A percentile compares a stretch with the other conserved stretches of the same genome.
Conservation (phyloP, 257 asterid genomes). For the Paulownia fortunei region DNA sequence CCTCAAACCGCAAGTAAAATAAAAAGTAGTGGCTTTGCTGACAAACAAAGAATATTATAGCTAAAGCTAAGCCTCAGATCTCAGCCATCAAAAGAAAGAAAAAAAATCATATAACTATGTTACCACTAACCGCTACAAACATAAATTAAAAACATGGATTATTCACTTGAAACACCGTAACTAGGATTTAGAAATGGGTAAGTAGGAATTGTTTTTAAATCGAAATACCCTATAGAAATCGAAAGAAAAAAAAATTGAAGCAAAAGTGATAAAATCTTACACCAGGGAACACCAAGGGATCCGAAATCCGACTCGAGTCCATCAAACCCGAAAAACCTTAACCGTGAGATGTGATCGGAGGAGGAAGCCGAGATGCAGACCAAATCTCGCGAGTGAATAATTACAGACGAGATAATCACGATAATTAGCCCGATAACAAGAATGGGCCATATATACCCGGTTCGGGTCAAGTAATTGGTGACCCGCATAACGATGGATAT, state of each 20-base stretch:
- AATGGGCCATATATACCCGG: constrained; percentile 79
- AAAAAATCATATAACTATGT: not conserved
- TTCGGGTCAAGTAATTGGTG: constrained; percentile 71
- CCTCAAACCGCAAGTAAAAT: constrained; percentile 20
- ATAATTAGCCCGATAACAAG: constrained; percentile 55
- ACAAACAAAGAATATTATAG: constrained; percentile 28
- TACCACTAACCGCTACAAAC: not conserved
- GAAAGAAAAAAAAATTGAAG: not conserved
- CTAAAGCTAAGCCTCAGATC: constrained; percentile 26
- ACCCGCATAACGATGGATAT: constrained; percentile 47
- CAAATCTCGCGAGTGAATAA: constrained; percentile 71
- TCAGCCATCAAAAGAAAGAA: not conserved
- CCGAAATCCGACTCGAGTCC: constrained; percentile 87
- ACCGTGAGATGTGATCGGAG: constrained; percentile 74
- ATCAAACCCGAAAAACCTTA: constrained; percentile 81
- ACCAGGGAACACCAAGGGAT: constrained; percentile 98
- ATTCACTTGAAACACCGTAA: not conserved
- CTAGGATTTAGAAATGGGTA: not conserved
- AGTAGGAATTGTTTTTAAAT: not conserved
- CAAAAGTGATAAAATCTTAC: constrained; percentile 50
- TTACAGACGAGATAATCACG: constrained; percentile 50
- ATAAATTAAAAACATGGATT: not conserved
- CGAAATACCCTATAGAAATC: constrained; percentile 12
- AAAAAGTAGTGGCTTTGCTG: not conserved
- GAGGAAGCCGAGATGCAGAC: constrained; percentile 82